Evolutionary conservation across 1,139 yeast genomes (phyloP).

Genomic region (Kluyveromyces marxianus): DNA sequence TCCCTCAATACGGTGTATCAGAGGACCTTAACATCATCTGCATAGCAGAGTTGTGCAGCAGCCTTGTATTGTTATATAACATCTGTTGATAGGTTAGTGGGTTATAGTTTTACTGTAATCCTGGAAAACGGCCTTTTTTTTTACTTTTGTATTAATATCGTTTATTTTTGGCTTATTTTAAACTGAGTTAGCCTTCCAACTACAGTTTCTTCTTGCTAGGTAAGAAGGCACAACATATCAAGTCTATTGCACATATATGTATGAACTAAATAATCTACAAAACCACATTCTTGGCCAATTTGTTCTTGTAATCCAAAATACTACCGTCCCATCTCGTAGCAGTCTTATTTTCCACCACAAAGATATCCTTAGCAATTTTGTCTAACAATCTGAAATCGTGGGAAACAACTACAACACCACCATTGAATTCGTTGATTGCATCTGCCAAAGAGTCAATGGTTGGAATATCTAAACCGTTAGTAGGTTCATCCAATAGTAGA

Average conservation of each 20-base stretch:
- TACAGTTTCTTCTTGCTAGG: too few relatives aligned
- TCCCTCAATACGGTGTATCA: not conserved
- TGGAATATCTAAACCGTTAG: slow-evolving; percentile 97
- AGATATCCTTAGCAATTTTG: slow-evolving; percentile 95
- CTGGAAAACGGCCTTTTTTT: too few relatives aligned
- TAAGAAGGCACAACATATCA: not conserved
- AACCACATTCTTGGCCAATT: slow-evolving; percentile 82
- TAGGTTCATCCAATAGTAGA: slow-evolving; percentile 95
- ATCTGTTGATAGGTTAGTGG: too few relatives aligned
- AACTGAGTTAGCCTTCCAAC: too few relatives aligned
- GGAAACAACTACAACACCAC: slow-evolving; percentile 97
- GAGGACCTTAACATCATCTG: too few relatives aligned
- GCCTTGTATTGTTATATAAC: too few relatives aligned
- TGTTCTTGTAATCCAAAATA: slow-evolving; percentile 86
- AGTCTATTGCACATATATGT: not conserved
- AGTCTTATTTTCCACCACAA: slow-evolving; percentile 87
- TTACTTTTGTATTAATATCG: too few relatives aligned
- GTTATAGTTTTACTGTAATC: too few relatives aligned
- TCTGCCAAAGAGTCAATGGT: slow-evolving; percentile 97
- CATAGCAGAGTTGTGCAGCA: too few relatives aligned
- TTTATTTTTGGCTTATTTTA: too few relatives aligned
- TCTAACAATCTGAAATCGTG: slow-evolving; percentile 98
- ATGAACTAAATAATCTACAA: slow-evolving; percentile 34
- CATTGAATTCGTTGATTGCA: slow-evolving; percentile 87
- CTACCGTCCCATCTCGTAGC: slow-evolving; percentile 95